Percentiles rank a stretch among this genome's conserved stretches.
phyloP scores from a whole-genome alignment of 1,139 yeast species.

The Zhuliangozyma parablackwelliae region DNA sequence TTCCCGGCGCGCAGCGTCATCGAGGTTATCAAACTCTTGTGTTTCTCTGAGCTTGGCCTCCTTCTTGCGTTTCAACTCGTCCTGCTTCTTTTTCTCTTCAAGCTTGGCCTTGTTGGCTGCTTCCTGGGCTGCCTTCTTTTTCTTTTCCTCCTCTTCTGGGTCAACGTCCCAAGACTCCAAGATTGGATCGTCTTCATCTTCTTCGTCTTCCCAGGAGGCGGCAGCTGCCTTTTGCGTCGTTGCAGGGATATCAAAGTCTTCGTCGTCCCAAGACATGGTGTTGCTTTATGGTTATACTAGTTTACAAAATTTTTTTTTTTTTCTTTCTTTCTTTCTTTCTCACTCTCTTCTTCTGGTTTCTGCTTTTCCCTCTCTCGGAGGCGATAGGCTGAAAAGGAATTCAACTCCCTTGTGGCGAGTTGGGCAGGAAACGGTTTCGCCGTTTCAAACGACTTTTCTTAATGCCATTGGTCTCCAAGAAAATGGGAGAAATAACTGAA shows the following conservation, averaged over 20 bases:
- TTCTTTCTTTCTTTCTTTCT: no score
- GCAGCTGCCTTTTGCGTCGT: conserved; percentile 41
- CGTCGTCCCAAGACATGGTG: conserved; percentile 73
- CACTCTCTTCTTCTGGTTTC: no score
- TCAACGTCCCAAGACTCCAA: conserved; percentile 81
- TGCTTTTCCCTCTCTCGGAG: no score
- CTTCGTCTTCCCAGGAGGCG: conserved; percentile 82
- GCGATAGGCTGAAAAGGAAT: no score
- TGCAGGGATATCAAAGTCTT: conserved; percentile 75
- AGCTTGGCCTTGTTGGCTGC: conserved; percentile 42
- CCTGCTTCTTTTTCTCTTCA: conserved; percentile 35
- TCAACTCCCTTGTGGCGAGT: no score
- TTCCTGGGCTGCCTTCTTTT: conserved; percentile 40
- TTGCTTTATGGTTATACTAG: no score
- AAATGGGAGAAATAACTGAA: no score
- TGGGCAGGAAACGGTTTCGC: no score
- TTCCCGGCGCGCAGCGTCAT: conserved; percentile 65
- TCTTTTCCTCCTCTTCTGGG: conserved; percentile 58
- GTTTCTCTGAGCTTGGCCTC: conserved; percentile 27
- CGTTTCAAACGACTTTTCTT: no score
- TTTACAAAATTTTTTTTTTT: no score
- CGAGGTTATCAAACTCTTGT: conserved; percentile 59
- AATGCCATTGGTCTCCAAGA: no score
- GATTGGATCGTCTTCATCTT: conserved; percentile 67
- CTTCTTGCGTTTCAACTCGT: conserved; percentile 39